A percentile compares a stretch with the other conserved stretches of the same genome.
These are phyloP conservation scores for Gypsophila paniculata DNA, from an alignment of 179 eudicot genomes.

Conservation along the genomic window DNA sequence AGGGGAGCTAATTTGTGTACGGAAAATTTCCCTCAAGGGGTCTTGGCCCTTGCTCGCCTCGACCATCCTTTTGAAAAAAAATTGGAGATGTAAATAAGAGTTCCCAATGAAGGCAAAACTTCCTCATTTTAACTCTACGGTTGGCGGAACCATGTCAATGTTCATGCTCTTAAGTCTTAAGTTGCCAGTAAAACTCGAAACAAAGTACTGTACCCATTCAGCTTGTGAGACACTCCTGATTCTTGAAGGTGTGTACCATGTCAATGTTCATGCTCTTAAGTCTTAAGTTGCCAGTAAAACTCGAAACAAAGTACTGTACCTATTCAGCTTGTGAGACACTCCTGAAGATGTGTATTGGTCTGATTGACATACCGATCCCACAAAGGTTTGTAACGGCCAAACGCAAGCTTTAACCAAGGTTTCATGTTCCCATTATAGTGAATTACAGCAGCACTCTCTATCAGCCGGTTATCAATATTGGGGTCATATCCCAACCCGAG, in stretches of 20 bases:
- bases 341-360: conserved; percentile 50
- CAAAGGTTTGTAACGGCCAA: conserved; percentile 49
- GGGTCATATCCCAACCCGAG: conserved; percentile 71
- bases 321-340: conserved; percentile 41
- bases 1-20: no score
- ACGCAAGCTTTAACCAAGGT: conserved; percentile 60
- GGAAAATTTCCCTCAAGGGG: no score
- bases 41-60: no score
- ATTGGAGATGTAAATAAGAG: background rate
- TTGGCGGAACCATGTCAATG: conserved; percentile 10
- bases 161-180: conserved; percentile 11
- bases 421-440: conserved; percentile 71
- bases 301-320: background rate
- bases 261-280: no score
- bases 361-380: conserved; percentile 63
- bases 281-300: conserved; percentile 15
- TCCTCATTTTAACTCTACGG: conserved; percentile 24
- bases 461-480: conserved; percentile 62
- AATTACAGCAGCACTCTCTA: conserved; percentile 75
- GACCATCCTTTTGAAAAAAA: background rate
- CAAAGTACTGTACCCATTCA: conserved; percentile 14
- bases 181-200: conserved; percentile 9
- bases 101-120: conserved; percentile 22
- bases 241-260: conserved; percentile 51
- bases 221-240: conserved; percentile 46